These are phyloP conservation scores for Rhodosporidiobolus sp. DNA, from an alignment of 768 basidiomycete species.

Conservation along the genomic window DNA sequence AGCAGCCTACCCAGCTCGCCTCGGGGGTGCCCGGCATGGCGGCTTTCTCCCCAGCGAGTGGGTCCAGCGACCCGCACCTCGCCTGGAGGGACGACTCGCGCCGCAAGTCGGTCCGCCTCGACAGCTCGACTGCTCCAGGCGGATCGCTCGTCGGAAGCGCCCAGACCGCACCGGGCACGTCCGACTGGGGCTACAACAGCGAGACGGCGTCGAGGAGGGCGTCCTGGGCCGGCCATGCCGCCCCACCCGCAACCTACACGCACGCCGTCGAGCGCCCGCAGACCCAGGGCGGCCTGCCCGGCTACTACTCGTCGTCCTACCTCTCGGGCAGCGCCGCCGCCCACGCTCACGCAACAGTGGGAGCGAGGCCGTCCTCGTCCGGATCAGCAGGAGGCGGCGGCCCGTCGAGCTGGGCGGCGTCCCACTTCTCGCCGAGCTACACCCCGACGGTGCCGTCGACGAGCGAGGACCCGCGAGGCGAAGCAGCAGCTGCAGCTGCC, in stretches of 20 bases:
- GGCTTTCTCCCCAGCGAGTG: too few species aligned
- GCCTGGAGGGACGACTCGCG: conserved; percentile 10
- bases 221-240: not conserved
- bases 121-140: not conserved
- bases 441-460: not conserved
- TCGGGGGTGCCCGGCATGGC: too few species aligned
- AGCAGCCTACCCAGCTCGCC: too few species aligned
- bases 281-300: not conserved
- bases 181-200: not conserved
- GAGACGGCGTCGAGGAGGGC: not conserved
- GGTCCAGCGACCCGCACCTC: too few species aligned
- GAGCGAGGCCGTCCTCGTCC: too few species aligned
- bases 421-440: not conserved
- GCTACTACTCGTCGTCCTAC: too few species aligned
- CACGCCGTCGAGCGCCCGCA: too few species aligned
- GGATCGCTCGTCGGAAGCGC: not conserved
- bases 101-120: conserved; percentile 2
- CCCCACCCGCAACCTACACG: not conserved
- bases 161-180: not conserved
- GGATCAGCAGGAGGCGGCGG: too few species aligned
- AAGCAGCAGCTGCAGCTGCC: too few species aligned
- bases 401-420: not conserved
- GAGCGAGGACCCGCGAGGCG: not conserved
- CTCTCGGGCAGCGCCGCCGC: too few species aligned
- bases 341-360: too few species aligned